Conservation (phyloP, 1,139 yeast genomes). For the Pichia sp. region DNA sequence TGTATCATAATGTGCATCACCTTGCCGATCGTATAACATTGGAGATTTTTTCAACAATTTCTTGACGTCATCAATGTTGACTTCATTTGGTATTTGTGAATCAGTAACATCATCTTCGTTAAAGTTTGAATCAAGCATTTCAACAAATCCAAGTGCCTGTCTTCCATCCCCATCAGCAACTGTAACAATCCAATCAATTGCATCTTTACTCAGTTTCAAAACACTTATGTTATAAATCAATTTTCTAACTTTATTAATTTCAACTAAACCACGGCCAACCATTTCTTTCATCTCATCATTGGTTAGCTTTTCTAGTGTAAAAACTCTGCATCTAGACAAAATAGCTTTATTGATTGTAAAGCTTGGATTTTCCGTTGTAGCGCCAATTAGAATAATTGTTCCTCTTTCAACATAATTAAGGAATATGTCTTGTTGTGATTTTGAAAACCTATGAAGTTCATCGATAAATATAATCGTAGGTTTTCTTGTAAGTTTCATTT, state of each 20-base stretch:
- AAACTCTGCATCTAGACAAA: conserved; percentile 81
- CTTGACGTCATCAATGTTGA: conserved; percentile 31
- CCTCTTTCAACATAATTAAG: conserved; percentile 70
- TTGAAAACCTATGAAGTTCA: conserved; percentile 88
- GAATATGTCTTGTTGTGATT: conserved; percentile 82
- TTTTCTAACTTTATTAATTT: conserved; percentile 54
- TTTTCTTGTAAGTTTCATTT: conserved; percentile 55
- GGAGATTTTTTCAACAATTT: conserved; percentile 44
- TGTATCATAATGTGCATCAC: conserved; percentile 90
- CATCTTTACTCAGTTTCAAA: conserved; percentile 48
- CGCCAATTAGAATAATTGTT: conserved; percentile 68
- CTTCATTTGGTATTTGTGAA: conserved; percentile 17
- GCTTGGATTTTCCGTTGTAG: conserved; percentile 96
- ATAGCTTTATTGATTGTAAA: conserved; percentile 85
- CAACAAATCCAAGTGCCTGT: conserved; percentile 71
- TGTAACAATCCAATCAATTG: conserved; percentile 63
- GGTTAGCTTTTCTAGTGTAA: conserved; percentile 63
- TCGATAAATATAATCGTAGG: conserved; percentile 80
- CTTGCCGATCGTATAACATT: conserved; percentile 73
- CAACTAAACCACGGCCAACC: conserved; percentile 54
- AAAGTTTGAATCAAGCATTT: conserved; percentile 41
- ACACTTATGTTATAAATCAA: conserved; percentile 31
- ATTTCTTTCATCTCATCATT: conserved; percentile 51
- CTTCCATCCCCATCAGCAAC: conserved; percentile 90
- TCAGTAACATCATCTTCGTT: background rate